Percentiles rank a stretch among this genome's conserved stretches.
These are phyloP conservation scores for Malassezia cuniculi DNA, from an alignment of 1,284 basidiomycete genomes.

Conservation along the genomic window DNA sequence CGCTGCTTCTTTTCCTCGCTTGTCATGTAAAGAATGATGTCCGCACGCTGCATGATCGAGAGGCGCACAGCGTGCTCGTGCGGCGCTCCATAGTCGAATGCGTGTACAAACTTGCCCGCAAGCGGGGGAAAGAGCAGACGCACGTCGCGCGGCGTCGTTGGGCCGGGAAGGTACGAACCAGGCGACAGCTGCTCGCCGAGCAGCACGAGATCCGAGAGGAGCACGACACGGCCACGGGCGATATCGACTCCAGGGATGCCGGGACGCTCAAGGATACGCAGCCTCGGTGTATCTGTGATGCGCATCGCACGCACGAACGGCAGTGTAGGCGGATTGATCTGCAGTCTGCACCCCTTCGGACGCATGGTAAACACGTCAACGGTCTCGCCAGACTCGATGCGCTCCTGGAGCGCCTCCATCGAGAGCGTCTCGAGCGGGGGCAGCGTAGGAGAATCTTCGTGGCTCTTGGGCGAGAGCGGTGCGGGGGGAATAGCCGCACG, in stretches of 20 bases:
- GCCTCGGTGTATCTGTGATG: conserved; percentile 52
- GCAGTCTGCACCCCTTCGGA: conserved; percentile 73
- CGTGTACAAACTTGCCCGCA: conserved; percentile 59
- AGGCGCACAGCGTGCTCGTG: conserved; percentile 58
- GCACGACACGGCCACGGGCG: conserved; percentile 66
- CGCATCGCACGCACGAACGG: conserved; percentile 69
- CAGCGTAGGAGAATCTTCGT: too few relatives aligned
- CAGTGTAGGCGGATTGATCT: conserved; percentile 69
- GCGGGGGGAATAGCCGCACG: too few relatives aligned
- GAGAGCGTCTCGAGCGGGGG: conserved; percentile 10
- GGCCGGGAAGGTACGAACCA: not conserved
- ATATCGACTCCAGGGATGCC: conserved; percentile 52
- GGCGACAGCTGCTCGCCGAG: conserved; percentile 50
- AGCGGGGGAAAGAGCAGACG: conserved; percentile 89
- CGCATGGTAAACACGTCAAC: conserved; percentile 93
- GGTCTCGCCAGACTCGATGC: conserved; percentile 64
- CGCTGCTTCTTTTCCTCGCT: conserved; percentile 56
- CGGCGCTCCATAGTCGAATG: conserved; percentile 51
- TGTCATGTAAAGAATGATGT: conserved; percentile 53
- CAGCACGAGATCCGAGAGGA: conserved; percentile 83
- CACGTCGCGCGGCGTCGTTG: conserved; percentile 54
- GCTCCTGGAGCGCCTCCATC: conserved; percentile 59
- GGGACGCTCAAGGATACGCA: conserved; percentile 3
- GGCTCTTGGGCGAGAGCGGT: too few relatives aligned
- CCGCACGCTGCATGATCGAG: conserved; percentile 78